Evolutionary conservation across 75 land plant genomes (phyloP).

Genomic region (Cryptomeria japonica): DNA sequence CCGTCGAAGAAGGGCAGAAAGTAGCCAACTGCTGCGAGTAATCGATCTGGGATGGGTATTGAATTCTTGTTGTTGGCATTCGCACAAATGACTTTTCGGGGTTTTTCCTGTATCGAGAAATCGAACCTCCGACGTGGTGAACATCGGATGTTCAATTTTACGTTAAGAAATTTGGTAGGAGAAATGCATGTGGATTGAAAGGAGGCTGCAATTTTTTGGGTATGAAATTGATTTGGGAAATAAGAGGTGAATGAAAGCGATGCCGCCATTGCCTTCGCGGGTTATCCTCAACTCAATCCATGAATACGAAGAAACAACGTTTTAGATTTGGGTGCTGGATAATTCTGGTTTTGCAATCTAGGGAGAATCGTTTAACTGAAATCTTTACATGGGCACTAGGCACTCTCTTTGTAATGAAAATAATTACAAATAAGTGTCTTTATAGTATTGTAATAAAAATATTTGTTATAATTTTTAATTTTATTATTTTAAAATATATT

Average conservation of each 20-base stretch:
- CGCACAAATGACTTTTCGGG: not conserved
- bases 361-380: too few species aligned
- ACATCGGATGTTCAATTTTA: not conserved
- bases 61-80: not conserved
- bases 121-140: not conserved
- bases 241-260: not conserved
- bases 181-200: not conserved
- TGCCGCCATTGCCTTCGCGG: not conserved
- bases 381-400: too few species aligned
- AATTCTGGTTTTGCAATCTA: too few species aligned
- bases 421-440: too few species aligned
- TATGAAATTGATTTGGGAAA: not conserved
- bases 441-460: too few species aligned
- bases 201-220: too few species aligned
- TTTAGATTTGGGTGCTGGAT: too few species aligned
- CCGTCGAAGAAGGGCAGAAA: slow-evolving; percentile 86
- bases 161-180: not conserved
- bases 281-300: too few species aligned
- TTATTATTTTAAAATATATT: too few species aligned
- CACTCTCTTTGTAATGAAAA: too few species aligned
- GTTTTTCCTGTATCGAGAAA: not conserved
- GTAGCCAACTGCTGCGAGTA: slow-evolving; percentile 70
- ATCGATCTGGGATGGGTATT: slow-evolving; percentile 52
- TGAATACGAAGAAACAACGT: too few species aligned
- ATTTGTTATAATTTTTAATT: too few species aligned